Percentiles rank a stretch among this genome's conserved stretches.
Evolutionary conservation across 306 rosid genomes (phyloP).

Genomic region (Argentina anserina): DNA sequence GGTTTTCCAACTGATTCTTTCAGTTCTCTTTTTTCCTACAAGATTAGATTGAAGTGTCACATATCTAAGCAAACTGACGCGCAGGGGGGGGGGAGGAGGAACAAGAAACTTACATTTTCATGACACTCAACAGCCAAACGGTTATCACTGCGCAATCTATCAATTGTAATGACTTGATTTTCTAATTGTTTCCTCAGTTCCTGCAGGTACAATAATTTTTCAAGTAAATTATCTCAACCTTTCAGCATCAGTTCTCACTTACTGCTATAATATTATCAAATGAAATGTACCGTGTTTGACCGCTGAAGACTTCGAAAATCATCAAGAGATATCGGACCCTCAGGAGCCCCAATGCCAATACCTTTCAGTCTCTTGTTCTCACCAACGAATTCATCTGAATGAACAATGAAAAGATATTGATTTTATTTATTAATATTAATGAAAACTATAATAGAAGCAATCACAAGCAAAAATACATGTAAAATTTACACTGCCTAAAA

Average conservation of each 20-base stretch:
- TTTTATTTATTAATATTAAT: not conserved
- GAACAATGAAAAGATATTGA: conserved; percentile 12
- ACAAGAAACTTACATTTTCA: conserved; percentile 57
- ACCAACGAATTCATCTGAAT: conserved; percentile 52
- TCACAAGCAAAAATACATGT: too few species aligned
- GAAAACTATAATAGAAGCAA: not conserved
- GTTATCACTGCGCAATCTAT: conserved; percentile 53
- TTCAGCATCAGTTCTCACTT: conserved; percentile 1
- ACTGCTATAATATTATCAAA: conserved; percentile 16
- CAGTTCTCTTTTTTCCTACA: conserved; percentile 71
- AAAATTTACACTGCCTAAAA: not conserved
- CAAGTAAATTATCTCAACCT: not conserved
- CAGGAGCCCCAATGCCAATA: conserved; percentile 91
- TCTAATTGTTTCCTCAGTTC: conserved; percentile 96
- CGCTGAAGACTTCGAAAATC: conserved; percentile 95
- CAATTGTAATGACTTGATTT: conserved; percentile 61
- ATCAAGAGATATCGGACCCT: conserved; percentile 96
- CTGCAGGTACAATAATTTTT: conserved; percentile 34
- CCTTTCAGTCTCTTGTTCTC: conserved; percentile 90
- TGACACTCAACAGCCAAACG: conserved; percentile 54
- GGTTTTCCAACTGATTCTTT: conserved; percentile 58
- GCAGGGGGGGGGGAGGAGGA: not conserved
- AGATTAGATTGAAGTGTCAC: conserved; percentile 1
- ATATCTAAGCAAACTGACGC: not conserved
- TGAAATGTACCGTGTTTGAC: conserved; percentile 61